Base-by-base conservation (phyloP, 139 green algal genomes). In the Coccomyxa sp. region DNA sequence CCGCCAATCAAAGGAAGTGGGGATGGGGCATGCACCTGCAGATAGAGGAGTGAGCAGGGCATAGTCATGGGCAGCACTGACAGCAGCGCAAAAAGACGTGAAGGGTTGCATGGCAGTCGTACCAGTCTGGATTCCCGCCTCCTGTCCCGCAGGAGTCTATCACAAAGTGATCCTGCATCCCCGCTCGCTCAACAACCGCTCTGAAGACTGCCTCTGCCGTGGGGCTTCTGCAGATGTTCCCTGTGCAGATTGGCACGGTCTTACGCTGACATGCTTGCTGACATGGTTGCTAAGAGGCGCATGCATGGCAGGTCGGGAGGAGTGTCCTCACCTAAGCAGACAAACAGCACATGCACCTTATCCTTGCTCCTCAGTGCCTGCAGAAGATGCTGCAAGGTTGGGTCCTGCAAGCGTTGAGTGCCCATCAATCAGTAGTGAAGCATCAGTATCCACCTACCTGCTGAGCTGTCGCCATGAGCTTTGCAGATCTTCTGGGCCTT, bases 61-160 rank as follows among this genome's bases (percentile, higher is more conserved):
- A 64, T n/a, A n/a, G n/a, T n/a, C n/a, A n/a, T n/a, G n/a, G n/a
- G n/a, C n/a, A n/a, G n/a, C n/a, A n/a, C n/a, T n/a, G n/a, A n/a
- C n/a, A n/a, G n/a, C n/a, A n/a, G n/a, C n/a, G n/a, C n/a, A n/a
- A n/a, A n/a, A n/a, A n/a, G n/a, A n/a, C n/a, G n/a, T n/a, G n/a
- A n/a, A n/a, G n/a, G n/a, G n/a, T n/a, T n/a, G n/a, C n/a, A n/a
- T n/a, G n/a, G n/a, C n/a, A n/a, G n/a, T n/a, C 18, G 50, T 82
- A 89, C 86, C 86, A 92, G 12, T 87, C 68, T 14, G 79, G 68
- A 71, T 78, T 90, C 55, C 92, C 91, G 35, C 93, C 91, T 6
- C 94, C 94, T 22, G 95, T 99, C 39, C 95, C 95, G 55, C 95
- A 98, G 14, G 89, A 96, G 87, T 99, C 95, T 33, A 99, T 96